Base-by-base conservation (phyloP, 1,139 yeast species). In the Debaryomyces sp. region DNA sequence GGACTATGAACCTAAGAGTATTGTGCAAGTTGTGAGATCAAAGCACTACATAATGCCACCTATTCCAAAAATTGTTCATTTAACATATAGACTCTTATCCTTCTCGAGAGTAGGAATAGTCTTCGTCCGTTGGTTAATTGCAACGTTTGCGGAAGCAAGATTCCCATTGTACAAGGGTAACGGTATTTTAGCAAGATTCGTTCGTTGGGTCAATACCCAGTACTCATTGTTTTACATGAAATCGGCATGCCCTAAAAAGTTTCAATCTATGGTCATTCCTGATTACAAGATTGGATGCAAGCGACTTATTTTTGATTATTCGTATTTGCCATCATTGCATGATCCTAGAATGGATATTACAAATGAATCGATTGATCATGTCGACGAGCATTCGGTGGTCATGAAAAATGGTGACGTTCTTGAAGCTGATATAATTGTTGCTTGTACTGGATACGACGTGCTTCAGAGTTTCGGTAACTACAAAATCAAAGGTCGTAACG, bases 201-300 rank as follows among this genome's bases (percentile, higher is more conserved):
- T 69, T 9, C 63, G 80, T 36, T 59, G 63, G 58, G 5, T 61
- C 13, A 64, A 63, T 50, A 57, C 63, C 3, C 44, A 48, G 24
- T 9, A 48, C 5, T 60, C 73, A 0, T 34, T 59, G 7, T 27
- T 42, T 2, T 74, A 75, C 53, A 68, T 75, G 72, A 64, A 58
- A 39, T 47, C 40, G 5, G 54, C 57, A 8, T 64, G 73, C n/a
- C 79, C 79, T 1, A 56, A 66, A 41, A 62, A 70, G 55, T 73
- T 57, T 54, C 72, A 68, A 42, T 62, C 67, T 10, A 46, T 55
- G 45, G 53, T 75, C 33, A 62, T 72, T 30, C 80, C 80, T 4
- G 64, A 69, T 23, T 75, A 59, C 57, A 73, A 73, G 53, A 63
- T 75, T 52, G 80, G 80, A 4, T 75, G 80, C 59, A 75, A 75